Conservation (phyloP, 768 basidiomycete genomes). For the Russula brevipes region DNA sequence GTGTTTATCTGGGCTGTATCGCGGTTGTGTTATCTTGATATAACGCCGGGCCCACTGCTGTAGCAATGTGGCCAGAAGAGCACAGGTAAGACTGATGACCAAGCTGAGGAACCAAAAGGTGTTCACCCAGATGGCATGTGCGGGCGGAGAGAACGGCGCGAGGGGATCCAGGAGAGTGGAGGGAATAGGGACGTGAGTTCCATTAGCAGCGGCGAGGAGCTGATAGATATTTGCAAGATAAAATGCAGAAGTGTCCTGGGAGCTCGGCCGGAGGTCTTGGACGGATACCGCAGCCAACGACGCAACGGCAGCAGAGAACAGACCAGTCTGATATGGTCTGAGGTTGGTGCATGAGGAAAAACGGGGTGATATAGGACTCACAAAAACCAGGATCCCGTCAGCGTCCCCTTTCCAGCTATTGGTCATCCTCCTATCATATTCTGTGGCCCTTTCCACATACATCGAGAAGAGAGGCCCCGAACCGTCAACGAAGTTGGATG, state of each 20-base stretch:
- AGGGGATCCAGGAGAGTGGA: neutral
- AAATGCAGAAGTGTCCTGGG: constrained; percentile 2
- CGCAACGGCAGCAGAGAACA: constrained; percentile 12
- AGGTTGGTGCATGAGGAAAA: no score
- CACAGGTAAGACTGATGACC: constrained; percentile 11
- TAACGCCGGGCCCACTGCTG: constrained; percentile 17
- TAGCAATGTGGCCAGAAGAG: constrained; percentile 7
- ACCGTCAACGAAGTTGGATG: neutral
- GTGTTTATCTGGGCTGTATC: constrained; percentile 5
- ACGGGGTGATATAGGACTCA: neutral
- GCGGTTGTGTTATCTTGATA: neutral
- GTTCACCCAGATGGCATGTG: constrained; percentile 12
- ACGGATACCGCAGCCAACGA: neutral
- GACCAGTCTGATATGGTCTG: neutral
- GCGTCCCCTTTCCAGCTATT: constrained; percentile 1
- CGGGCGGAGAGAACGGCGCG: neutral
- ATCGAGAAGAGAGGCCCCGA: neutral
- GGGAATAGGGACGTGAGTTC: neutral
- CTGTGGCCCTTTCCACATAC: neutral
- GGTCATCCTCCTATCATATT: neutral
- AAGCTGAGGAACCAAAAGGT: constrained; percentile 16
- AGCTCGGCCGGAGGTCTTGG: neutral
- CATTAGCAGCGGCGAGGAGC: neutral
- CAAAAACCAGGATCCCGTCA: neutral
- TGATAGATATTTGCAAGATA: constrained; percentile 1